A percentile compares a stretch with the other conserved stretches of the same genome.
phyloP scores from a whole-genome alignment of 139 green algal genomes.

The Nannochloris sp. region DNA sequence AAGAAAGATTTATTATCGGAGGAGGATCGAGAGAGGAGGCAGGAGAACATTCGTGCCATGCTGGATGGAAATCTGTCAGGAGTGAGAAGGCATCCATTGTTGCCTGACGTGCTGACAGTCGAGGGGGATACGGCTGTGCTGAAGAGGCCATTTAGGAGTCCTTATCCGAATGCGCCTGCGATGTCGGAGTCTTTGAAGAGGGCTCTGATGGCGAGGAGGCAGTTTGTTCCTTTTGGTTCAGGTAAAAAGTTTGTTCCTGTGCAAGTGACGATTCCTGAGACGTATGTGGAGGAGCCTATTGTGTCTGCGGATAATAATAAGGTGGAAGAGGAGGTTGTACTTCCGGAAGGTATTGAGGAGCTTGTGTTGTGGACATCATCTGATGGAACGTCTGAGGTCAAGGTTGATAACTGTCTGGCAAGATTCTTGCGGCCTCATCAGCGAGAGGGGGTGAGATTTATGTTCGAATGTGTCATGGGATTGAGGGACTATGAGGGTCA shows the following conservation, averaged over 20 bases:
- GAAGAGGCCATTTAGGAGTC: conserved; percentile 52
- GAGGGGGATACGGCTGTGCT: conserved; percentile 42
- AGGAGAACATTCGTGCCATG: conserved; percentile 49
- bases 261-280: conserved; percentile 11
- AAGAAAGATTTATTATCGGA: conserved; percentile 4
- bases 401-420: conserved; percentile 80
- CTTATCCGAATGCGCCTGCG: conserved; percentile 37
- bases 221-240: conserved; percentile 75
- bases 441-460: conserved; percentile 94
- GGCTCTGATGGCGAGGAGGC: conserved; percentile 45
- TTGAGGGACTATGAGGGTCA: conserved; percentile 37
- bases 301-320: background rate
- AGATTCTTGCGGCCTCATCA: conserved; percentile 86
- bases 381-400: conserved; percentile 24
- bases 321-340: conserved; percentile 13
- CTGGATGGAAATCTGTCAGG: conserved; percentile 36
- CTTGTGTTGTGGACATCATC: conserved; percentile 66
- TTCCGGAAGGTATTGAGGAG: conserved; percentile 53
- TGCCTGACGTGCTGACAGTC: conserved; percentile 55
- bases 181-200: conserved; percentile 45
- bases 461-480: conserved; percentile 97
- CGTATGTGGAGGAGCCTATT: background rate
- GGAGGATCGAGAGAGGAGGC: conserved; percentile 16
- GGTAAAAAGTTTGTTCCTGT: conserved; percentile 36
- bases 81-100: conserved; percentile 37